phyloP scores from a whole-genome alignment of 345 rosid species.

The Dimocarpus longan region DNA sequence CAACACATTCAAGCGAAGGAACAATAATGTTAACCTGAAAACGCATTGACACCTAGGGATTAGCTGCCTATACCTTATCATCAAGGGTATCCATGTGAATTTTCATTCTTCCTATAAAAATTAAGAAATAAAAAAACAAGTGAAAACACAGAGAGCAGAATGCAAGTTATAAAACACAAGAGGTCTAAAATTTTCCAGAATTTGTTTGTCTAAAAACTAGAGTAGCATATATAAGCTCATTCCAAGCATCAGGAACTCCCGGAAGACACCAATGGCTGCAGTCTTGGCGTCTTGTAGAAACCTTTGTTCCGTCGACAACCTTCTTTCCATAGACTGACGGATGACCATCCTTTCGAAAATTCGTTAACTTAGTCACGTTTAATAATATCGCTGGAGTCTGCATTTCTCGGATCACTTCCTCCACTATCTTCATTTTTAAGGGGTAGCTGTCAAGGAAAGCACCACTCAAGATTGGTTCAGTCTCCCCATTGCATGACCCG shows the following conservation, averaged over 20 bases:
- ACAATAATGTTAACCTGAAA: not conserved
- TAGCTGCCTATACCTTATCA: not conserved
- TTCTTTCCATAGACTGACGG: slow-evolving; percentile 80
- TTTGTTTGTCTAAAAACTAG: slow-evolving; percentile 41
- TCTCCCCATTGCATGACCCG: slow-evolving; percentile 84
- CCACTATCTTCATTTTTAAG: slow-evolving; percentile 83
- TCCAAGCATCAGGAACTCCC: slow-evolving; percentile 92
- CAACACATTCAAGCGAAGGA: no score
- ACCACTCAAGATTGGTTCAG: slow-evolving; percentile 62
- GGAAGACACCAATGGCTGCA: slow-evolving; percentile 99
- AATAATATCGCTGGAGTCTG: slow-evolving; percentile 59
- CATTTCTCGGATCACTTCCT: slow-evolving; percentile 71
- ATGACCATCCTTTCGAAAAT: slow-evolving; percentile 92
- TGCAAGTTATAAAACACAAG: not conserved
- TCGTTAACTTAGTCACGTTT: slow-evolving; percentile 82
- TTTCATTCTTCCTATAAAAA: not conserved
- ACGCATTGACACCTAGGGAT: no score
- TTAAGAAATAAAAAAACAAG: not conserved
- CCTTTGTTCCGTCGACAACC: slow-evolving; percentile 36
- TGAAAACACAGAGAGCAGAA: not conserved
- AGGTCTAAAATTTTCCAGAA: slow-evolving; percentile 16
- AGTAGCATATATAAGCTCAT: slow-evolving; percentile 80
- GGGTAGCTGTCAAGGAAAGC: slow-evolving; percentile 67
- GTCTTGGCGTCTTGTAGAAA: slow-evolving; percentile 60
- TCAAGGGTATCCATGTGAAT: not conserved